These are phyloP conservation scores for Mycosphaerella sp. DNA, from an alignment of 2,329 filamentous ascomycete species.

Conservation along the genomic window DNA sequence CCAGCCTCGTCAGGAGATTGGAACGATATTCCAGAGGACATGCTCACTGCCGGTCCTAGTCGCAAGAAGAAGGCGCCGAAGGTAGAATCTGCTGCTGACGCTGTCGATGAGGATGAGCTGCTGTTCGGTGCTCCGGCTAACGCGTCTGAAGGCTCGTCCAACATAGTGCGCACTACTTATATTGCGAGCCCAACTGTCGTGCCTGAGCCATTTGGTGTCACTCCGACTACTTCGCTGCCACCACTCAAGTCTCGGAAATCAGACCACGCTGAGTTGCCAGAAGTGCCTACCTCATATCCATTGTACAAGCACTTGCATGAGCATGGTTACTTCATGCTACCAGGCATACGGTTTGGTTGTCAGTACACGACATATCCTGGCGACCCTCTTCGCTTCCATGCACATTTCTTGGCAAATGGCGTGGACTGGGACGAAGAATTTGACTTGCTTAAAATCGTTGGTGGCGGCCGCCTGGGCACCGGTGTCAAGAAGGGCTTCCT, in stretches of 20 bases:
- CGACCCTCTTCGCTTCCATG: conserved; percentile 90
- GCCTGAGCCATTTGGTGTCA: conserved; percentile 35
- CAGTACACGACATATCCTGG: conserved; percentile 94
- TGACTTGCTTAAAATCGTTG: conserved; percentile 75
- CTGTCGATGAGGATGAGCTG: conserved; percentile 25
- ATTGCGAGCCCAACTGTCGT: conserved; percentile 10
- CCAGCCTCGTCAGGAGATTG: conserved; percentile 23
- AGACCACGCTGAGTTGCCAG: conserved; percentile 20
- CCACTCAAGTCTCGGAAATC: conserved; percentile 32
- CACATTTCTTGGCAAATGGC: conserved; percentile 82
- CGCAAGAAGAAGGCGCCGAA: conserved; percentile 18
- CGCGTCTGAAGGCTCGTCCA: conserved; percentile 16
- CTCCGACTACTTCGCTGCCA: conserved; percentile 47
- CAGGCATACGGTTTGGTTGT: conserved; percentile 88
- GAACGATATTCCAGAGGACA: conserved; percentile 35
- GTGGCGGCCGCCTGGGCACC: conserved; percentile 80
- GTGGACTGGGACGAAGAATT: conserved; percentile 85
- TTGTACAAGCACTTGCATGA: conserved; percentile 76
- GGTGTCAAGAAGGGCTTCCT: conserved; percentile 95
- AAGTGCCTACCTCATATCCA: conserved; percentile 55
- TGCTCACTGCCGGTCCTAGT: conserved; percentile 24
- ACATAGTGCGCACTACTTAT: conserved; percentile 15
- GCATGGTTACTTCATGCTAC: conserved; percentile 78
- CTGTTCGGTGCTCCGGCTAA: conserved; percentile 27
- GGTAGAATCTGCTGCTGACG: conserved; percentile 14